Base-by-base conservation (phyloP, 495 filamentous ascomycete species). In the Thermochaetoides thermophila region DNA sequence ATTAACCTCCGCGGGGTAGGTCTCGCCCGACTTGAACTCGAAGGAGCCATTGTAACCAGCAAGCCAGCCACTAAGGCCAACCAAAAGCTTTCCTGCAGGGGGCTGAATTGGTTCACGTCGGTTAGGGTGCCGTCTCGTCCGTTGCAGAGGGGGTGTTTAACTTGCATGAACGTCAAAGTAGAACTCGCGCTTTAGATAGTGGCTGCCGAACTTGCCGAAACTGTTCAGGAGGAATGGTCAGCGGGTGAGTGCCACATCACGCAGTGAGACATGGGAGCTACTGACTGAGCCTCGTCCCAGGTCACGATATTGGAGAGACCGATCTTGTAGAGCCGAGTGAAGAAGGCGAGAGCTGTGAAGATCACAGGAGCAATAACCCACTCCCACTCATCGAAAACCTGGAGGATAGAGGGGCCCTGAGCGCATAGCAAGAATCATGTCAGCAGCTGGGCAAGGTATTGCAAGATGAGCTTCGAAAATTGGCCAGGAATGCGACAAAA, bases 31-130 rank as follows among this genome's bases (percentile, higher is more conserved):
- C 56, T 97, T 97, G 73, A 97, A 97, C 56, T 96, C 91, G 60
- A 97, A 97, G 1, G 91, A 93, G 21, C 89, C 89, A 70, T 97
- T 97, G 66, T 97, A 97, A 32, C 87, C 87, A 22, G 89, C 89
- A 34, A 97, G 64, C 46, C 85, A 87, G 45, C 89, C 89, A 9
- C 89, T 96, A 34, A 97, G 69, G 28, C 89, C 89, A 40, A 97
- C 91, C 16, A 97, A 71, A 72, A 97, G 95, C 66, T 97, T 97
- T 48, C 89, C 89, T 28, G 96, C 72, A 28, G 89, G 89, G 33
- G 89, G 89, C 55, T 97, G 38, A 34, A n/a, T n/a, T n/a, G n/a
- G 37, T 14, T 37, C 23, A 17, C 5, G 16, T 24, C 28, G 37
- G 33, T 15, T 22, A 27, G 31, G 21, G 32, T 35, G n/a, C 34